Base-by-base conservation (phyloP, 2,329 filamentous ascomycete genomes). In the Macrophomina pseudophaseolina region DNA sequence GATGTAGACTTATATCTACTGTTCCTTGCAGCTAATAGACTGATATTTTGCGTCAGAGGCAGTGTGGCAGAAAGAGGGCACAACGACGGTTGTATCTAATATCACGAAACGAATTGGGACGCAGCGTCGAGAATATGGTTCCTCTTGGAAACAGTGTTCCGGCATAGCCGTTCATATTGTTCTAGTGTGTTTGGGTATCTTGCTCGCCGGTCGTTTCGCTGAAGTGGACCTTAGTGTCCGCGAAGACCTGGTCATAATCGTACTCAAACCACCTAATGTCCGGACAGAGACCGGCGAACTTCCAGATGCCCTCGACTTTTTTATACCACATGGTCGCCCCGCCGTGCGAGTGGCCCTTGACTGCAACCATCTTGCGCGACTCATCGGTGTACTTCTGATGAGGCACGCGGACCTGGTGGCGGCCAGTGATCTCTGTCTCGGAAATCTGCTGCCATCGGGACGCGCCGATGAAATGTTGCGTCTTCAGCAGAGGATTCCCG, bases 361-460 rank as follows among this genome's bases (percentile, higher is more conserved):
- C 78, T 1, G 76, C 75, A 18, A 87, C 84, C 58, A 80, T 76
- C 16, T 72, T 79, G 60, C 79, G 71, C 12, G 74, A 77, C 66
- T 76, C 80, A 70, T 86, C 85, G 12, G 76, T 82, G 76, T 87
- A 87, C 70, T 79, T 80, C 74, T 87, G 85, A 71, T 87, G 85
- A 12, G 85, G 84, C 51, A 87, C 85, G 33, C 85, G 84, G 69
- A 87, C 79, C 78, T 87, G 85, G 73, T 87, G 85, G 74, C 81
- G 82, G 64, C 85, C 83, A 30, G 77, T 81, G 67, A 86, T 83
- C 68, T 84, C 80, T 67, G 77, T 76, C 63, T 83, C 81, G 28
- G 72, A 74, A 11, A 80, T 79, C 75, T 84, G 82, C 73, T 82
- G 80, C 84, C 83, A 86, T 69, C 79, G 78, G 35, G 81, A 81